Base-by-base conservation (phyloP, 345 rosid genomes). In the Lenwebbia sp. region DNA sequence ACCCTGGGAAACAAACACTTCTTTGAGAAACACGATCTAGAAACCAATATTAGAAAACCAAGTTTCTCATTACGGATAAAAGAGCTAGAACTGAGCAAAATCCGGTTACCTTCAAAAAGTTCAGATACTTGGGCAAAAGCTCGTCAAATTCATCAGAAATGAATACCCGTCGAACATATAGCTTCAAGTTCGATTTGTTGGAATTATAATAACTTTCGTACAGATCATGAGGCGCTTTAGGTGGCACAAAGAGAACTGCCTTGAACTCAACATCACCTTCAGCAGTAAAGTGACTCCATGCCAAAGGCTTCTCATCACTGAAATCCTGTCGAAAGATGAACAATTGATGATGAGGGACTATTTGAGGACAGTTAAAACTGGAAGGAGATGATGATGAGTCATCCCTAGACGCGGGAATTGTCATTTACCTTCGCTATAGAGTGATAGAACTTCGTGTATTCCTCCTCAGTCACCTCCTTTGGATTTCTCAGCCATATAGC, bases 181-280 rank as follows among this genome's bases (percentile, higher is more conserved):
- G 89, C 94, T 94, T 97, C 90, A 97, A 90, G 92, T 97, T 97
- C 83, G 99, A 91, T 87, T 96, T 97, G 88, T 93, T 94, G 87
- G 89, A 78, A 87, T 97, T 97, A 90, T 96, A 97, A 88, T 96
- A 96, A 90, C 99, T 95, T 91, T 97, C 99, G 40, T 97, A 97
- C 33, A 94, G 90, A 92, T 97, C 98, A 74, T 94, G 95, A 76
- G 98, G 95, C 86, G 99, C 99, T 91, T 94, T 96, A 6, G 99
- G 99, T 88, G 99, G 98, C 90, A 97, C 98, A 91, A 90, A 97
- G 87, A 97, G 88, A 65, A 96, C 92, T 84, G 99, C 95, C 92
- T 97, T 95, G 92, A 97, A 97, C 87, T 97, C 99, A 75, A 97
- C 98, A 91, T 97, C 99, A 58, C 99, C 99, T 90, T 97, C 99